A percentile compares a stretch with the other conserved stretches of the same genome.
phyloP scores from a whole-genome alignment of 257 asterid species.

The Verbena officinalis region DNA sequence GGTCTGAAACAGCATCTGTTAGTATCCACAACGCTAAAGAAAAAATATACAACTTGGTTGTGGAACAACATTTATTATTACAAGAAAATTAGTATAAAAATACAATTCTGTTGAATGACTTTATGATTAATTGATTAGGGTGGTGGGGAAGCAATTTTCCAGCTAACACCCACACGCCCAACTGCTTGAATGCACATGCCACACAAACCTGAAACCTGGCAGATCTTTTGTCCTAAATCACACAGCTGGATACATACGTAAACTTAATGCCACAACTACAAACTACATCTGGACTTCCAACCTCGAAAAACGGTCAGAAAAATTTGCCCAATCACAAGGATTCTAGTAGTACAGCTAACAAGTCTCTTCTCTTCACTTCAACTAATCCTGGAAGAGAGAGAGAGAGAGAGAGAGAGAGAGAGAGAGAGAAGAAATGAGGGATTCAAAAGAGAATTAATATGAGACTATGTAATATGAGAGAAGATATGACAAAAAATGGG shows the following conservation, averaged over 20 bases:
- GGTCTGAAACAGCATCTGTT: not conserved
- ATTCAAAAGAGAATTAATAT: not conserved
- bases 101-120: slow-evolving; percentile 12
- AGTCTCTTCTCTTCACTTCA: slow-evolving; percentile 3
- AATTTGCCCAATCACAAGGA: slow-evolving; percentile 19
- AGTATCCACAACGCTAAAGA: not conserved
- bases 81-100: not conserved
- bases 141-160: slow-evolving; percentile 6
- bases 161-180: slow-evolving; percentile 16
- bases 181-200: slow-evolving; percentile 6
- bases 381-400: slow-evolving; percentile 33
- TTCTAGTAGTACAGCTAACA: slow-evolving; percentile 13
- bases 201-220: slow-evolving; percentile 21
- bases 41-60: not conserved
- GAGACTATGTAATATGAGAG: not conserved
- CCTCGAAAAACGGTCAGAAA: not conserved
- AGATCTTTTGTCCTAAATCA: not conserved
- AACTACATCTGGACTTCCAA: not conserved
- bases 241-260: slow-evolving; percentile 10
- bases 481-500: not conserved
- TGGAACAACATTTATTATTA: not conserved
- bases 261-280: not conserved
- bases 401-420: not conserved
- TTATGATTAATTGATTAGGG: not conserved
- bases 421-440: not conserved